Evolutionary conservation across 305 asterid genomes (phyloP), one percentile per base, ranked within the genome.

Genomic region (Fraxinus paxiana): DNA sequence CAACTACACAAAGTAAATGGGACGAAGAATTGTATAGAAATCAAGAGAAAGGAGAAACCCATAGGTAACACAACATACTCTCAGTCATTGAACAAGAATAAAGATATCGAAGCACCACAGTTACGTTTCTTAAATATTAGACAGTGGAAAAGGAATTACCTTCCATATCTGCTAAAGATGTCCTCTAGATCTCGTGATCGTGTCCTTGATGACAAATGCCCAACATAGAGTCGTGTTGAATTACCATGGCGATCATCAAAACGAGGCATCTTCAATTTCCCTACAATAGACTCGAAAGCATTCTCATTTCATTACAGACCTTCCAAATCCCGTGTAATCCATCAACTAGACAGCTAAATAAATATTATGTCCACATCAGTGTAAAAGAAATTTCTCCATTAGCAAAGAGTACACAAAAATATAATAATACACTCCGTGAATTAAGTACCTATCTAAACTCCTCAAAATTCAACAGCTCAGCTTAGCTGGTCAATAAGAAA

Each of bases 131-230:
- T 28, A 67, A 67, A 26, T 12, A 67, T 30, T 13, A 67, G 13
- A 38, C 28, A 28, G 38, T 2, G 18, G 38, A 15, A 67, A 67
- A 26, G 7, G 20, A 13, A 79, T 86, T 90, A 95, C 98, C 98
- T 95, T 79, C 99, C 99, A 75, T 96, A 96, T 92, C 94, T 86
- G 90, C 95, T 88, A 84, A 96, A 96, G 75, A 94, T 77, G 38
- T 96, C 93, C 85, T 94, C 99, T 87, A 96, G 80, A 89, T 96
- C 98, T 37, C 98, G 90, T 0, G 99, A 90, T 2, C 97, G 89
- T 5, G 99, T 96, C 88, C 98, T 90, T 28, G 98, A 92, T 48
- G 98, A 91, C 86, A 96, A 88, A 87, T 87, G 99, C 31, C 98
- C 99, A 78, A 96, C 98, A 80, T 96, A 96, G 75, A 96, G 97